A percentile compares a stretch with the other conserved stretches of the same genome.
Conservation (phyloP, 2,329 filamentous ascomycete species). For the Claviceps cyperi region DNA sequence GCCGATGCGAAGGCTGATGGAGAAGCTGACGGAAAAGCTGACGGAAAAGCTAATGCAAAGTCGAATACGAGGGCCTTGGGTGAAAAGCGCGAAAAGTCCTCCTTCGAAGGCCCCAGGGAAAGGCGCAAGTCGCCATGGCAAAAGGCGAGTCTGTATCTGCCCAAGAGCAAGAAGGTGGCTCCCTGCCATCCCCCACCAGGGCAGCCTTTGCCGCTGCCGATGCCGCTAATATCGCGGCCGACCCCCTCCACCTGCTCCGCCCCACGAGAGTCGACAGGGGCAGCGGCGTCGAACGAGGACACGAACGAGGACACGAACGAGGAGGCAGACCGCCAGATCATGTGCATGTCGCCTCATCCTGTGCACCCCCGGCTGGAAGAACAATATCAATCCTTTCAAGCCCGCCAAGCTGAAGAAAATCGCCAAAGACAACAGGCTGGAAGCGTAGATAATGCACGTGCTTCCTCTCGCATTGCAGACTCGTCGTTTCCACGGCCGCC, state of each 20-base stretch:
- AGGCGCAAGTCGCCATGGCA: conserved; percentile 10
- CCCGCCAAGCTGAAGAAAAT: conserved; percentile 6
- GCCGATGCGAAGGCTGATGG: too few relatives aligned
- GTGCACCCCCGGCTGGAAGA: conserved; percentile 10
- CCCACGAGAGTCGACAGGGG: not conserved
- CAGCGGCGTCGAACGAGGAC: too few relatives aligned
- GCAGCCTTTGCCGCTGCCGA: not conserved
- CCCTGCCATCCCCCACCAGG: not conserved
- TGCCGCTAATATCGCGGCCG: not conserved
- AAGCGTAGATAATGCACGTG: conserved; percentile 14
- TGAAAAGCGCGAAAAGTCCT: not conserved
- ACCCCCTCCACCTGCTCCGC: not conserved
- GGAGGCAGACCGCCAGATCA: conserved; percentile 1
- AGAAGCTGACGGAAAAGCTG: too few relatives aligned
- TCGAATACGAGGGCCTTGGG: not conserved
- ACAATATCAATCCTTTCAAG: conserved; percentile 15
- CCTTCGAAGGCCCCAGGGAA: not conserved
- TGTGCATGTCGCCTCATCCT: conserved; percentile 10
- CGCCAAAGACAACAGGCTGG: not conserved
- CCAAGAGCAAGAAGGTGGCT: conserved; percentile 6
- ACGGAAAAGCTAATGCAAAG: too few relatives aligned
- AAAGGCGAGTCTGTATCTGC: conserved; percentile 10
- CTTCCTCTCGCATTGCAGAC: conserved; percentile 24
- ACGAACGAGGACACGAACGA: not conserved
- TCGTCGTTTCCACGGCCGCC: conserved; percentile 5